A percentile compares a stretch with the other conserved stretches of the same genome.
phyloP scores from a whole-genome alignment of 2,329 filamentous ascomycete genomes.

The Reticulascus tulasneorum region DNA sequence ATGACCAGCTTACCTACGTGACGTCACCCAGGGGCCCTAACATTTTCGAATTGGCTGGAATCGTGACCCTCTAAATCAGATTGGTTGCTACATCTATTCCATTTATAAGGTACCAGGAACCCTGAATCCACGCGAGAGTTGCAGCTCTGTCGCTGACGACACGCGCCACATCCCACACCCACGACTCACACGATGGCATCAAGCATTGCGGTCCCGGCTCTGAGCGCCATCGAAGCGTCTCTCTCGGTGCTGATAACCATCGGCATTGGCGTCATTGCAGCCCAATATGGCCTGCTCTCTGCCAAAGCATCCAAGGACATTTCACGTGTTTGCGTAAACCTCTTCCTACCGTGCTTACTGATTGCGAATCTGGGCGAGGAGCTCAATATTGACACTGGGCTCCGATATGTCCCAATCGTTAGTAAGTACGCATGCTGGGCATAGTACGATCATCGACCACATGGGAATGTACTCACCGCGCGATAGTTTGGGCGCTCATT shows the following conservation, averaged over 20 bases:
- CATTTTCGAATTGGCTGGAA: too few species aligned
- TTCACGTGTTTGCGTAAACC: slow-evolving; percentile 41
- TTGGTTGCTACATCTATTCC: too few species aligned
- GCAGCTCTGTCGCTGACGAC: too few species aligned
- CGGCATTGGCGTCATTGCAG: slow-evolving; percentile 37
- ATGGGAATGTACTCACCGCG: too few species aligned
- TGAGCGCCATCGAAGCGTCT: slow-evolving; percentile 42
- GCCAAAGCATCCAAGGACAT: slow-evolving; percentile 32
- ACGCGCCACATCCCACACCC: too few species aligned
- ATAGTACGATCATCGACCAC: background rate
- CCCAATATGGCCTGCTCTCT: slow-evolving; percentile 32
- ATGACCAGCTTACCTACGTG: too few species aligned
- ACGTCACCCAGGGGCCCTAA: too few species aligned
- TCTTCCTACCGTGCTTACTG: slow-evolving; percentile 43
- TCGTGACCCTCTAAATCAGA: too few species aligned
- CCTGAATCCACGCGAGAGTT: too few species aligned
- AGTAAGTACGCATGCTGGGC: background rate
- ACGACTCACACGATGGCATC: slow-evolving; percentile 5
- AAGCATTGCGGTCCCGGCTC: slow-evolving; percentile 30
- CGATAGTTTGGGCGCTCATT: slow-evolving; percentile 36
- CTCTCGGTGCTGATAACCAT: slow-evolving; percentile 45
- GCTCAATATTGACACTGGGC: slow-evolving; percentile 29
- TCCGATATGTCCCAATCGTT: slow-evolving; percentile 33
- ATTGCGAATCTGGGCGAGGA: slow-evolving; percentile 41
- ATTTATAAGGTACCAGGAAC: too few species aligned